phyloP scores from a whole-genome alignment of 1,139 yeast species.

The Sugiyamaella novakii region DNA sequence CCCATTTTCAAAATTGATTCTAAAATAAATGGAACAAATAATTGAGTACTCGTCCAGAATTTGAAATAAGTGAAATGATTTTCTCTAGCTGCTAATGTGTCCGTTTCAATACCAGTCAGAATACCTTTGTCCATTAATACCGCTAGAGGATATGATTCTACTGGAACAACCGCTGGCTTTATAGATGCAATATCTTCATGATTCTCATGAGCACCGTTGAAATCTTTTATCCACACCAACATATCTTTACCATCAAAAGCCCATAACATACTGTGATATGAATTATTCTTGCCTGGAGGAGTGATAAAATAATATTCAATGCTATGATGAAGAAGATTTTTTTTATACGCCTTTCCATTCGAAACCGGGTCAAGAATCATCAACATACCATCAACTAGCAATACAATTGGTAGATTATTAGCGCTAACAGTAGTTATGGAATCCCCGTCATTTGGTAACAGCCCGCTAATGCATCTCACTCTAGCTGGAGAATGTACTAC shows the following conservation, averaged over 20 bases:
- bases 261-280: constrained; percentile 38
- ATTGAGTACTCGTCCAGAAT: constrained; percentile 42
- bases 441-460: constrained; percentile 21
- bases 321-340: constrained; percentile 34
- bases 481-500: constrained; percentile 44
- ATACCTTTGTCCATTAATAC: constrained; percentile 46
- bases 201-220: background rate
- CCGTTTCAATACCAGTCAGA: constrained; percentile 45
- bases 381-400: constrained; percentile 43
- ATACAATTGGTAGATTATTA: constrained; percentile 28
- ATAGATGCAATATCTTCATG: constrained; percentile 1
- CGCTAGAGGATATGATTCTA: constrained; percentile 48
- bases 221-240: constrained; percentile 38
- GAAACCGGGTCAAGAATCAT: constrained; percentile 31
- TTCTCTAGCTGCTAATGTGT: constrained; percentile 41
- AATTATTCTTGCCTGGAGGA: constrained; percentile 22
- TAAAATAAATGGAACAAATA: constrained; percentile 42
- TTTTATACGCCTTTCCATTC: constrained; percentile 24
- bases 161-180: constrained; percentile 27
- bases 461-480: constrained; percentile 39
- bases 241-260: constrained; percentile 48
- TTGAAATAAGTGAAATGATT: constrained; percentile 41
- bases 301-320: constrained; percentile 37
- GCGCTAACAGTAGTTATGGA: constrained; percentile 11
- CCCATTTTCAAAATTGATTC: constrained; percentile 37